Evolutionary conservation across 441 rosid genomes (phyloP), one percentile per base, ranked within the genome.

Genomic region (Corymbia calophylla): DNA sequence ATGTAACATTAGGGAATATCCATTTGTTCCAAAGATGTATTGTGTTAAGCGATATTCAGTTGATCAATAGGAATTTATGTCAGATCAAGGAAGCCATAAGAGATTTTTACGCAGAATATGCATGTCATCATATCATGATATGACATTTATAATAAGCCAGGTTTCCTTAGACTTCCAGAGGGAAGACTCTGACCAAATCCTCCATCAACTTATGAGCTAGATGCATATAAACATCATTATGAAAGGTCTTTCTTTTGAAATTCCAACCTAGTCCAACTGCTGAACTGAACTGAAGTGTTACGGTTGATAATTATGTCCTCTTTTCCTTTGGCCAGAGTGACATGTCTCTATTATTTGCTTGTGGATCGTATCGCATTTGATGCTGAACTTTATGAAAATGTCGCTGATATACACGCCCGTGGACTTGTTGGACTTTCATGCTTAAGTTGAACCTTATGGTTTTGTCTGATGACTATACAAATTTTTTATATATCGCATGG

Each of bases 31-130:
- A 2, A 66, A 15, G 21, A 64, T 64, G 73, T 62, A 12, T 27
- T 29, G n/a, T 66, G 73, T 66, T 15, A 16, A 8, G 39, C 16
- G 21, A 66, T 31, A 16, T 66, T 16, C 73, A 66, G 6, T 64
- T 64, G 2, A 29, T 29, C 0, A 0, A 1, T 29, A 13, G 15
- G 7, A 6, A 62, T 29, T 62, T 62, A 62, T 7, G 18, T 62
- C 1, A 62, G 5, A 62, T 62, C 32, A 62, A 29, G 70, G 32
- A 29, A 62, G 9, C 5, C 35, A 14, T 62, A 29, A 64, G 1
- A n/a, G 10, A 16, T 66, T n/a, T 66, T 9, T 66, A 4, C 1
- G 2, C n/a, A 3, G 1, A n/a, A n/a, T 7, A n/a, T n/a, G 35
- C 31, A n/a, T 64, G 35, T 7, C 73, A 31, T 58, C n/a, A 2